These are phyloP conservation scores for Cytospora chrysosperma DNA, from an alignment of 2,329 filamentous ascomycete genomes.

Conservation along the genomic window DNA sequence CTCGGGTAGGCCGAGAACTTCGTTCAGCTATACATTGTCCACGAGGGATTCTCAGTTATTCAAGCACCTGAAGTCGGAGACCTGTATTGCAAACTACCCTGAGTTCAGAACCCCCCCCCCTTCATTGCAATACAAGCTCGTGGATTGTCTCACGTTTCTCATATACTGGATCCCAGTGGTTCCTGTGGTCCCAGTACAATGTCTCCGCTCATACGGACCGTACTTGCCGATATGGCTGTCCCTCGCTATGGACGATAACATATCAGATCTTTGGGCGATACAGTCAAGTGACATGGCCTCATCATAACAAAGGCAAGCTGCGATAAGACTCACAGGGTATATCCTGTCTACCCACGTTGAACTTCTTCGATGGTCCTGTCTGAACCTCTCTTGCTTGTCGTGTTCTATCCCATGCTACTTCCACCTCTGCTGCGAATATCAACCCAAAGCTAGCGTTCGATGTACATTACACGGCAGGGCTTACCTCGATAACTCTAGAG, in stretches of 20 bases:
- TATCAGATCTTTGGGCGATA: conserved; percentile 27
- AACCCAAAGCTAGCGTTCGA: background rate
- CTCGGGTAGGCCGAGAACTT: too few relatives aligned
- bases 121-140: background rate
- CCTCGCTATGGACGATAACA: conserved; percentile 33
- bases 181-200: conserved; percentile 9
- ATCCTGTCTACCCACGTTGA: conserved; percentile 30
- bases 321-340: conserved; percentile 14
- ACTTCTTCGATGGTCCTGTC: conserved; percentile 30
- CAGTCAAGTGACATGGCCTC: conserved; percentile 33
- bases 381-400: conserved; percentile 25
- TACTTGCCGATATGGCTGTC: conserved; percentile 41
- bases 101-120: accelerated
- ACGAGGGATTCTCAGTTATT: background rate
- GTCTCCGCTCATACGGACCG: conserved; percentile 42
- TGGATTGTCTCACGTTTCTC: conserved; percentile 5
- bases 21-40: background rate
- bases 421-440: background rate
- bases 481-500: conserved; percentile 11
- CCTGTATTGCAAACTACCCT: background rate
- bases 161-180: conserved; percentile 24
- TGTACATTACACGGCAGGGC: conserved; percentile 7
- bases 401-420: conserved; percentile 14
- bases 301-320: conserved; percentile 26
- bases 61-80: background rate